phyloP scores from a whole-genome alignment of 2,329 filamentous ascomycete genomes.

The Aspergillus luchuensis region DNA sequence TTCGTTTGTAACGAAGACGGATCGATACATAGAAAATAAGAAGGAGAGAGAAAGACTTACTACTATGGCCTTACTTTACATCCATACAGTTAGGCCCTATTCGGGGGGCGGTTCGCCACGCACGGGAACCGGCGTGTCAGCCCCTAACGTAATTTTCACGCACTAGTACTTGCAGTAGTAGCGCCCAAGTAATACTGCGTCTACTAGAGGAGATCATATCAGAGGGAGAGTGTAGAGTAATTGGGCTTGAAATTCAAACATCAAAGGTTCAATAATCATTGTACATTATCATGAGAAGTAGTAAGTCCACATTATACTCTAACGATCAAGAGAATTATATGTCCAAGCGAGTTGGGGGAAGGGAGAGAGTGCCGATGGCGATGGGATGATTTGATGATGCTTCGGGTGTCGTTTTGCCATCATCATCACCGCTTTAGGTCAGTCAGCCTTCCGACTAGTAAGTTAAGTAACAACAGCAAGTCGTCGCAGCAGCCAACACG shows the following conservation, averaged over 20 bases:
- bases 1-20: background rate
- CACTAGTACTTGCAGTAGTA: background rate
- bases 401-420: constrained; percentile 1
- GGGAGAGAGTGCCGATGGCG: background rate
- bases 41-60: background rate
- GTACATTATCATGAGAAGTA: no score
- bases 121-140: background rate
- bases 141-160: constrained; percentile 3
- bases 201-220: background rate
- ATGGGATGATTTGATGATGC: background rate
- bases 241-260: background rate
- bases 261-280: no score
- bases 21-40: background rate
- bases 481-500: background rate
- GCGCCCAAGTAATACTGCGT: background rate
- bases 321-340: background rate
- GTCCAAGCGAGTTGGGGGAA: background rate
- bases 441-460: background rate
- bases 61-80: background rate
- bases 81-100: background rate
- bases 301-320: no score
- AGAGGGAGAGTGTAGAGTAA: background rate
- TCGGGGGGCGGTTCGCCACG: background rate
- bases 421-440: constrained; percentile 5
- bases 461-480: background rate